These are phyloP conservation scores for Saccharomycopsis selenospora DNA, from an alignment of 805 yeast genomes.

Conservation along the genomic window DNA sequence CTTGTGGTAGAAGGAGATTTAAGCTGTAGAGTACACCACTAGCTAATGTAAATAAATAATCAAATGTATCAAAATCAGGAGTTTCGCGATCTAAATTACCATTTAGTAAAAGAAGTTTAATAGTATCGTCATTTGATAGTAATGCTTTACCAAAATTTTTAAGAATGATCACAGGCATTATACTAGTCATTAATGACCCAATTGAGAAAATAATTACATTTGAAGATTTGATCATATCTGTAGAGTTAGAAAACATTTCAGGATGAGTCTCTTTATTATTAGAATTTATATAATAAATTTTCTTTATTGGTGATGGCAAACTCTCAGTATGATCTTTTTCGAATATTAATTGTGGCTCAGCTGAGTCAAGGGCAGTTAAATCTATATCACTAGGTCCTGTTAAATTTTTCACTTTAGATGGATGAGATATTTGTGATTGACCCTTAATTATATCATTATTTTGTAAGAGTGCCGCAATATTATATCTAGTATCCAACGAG, in stretches of 20 bases:
- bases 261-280: conserved; percentile 85
- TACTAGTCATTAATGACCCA: conserved; percentile 85
- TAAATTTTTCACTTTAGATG: conserved; percentile 33
- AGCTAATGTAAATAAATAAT: conserved; percentile 49
- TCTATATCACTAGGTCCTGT: conserved; percentile 23
- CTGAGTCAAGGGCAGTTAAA: conserved; percentile 21
- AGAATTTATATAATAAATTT: conserved; percentile 76
- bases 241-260: conserved; percentile 55
- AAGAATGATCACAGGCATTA: conserved; percentile 67
- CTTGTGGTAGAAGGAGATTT: conserved; percentile 16
- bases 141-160: conserved; percentile 69
- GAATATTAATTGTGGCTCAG: conserved; percentile 59
- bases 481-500: conserved; percentile 47
- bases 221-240: conserved; percentile 40
- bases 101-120: conserved; percentile 60
- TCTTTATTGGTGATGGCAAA: conserved; percentile 62
- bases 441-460: conserved; percentile 78
- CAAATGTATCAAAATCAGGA: conserved; percentile 51
- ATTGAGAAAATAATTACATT: conserved; percentile 66
- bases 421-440: conserved; percentile 91
- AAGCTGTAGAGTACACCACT: conserved; percentile 51
- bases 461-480: conserved; percentile 66
- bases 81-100: conserved; percentile 80
- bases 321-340: conserved; percentile 53
- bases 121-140: conserved; percentile 26